These are phyloP conservation scores for Mycena rosella DNA, from an alignment of 768 basidiomycete genomes.

Conservation along the genomic window DNA sequence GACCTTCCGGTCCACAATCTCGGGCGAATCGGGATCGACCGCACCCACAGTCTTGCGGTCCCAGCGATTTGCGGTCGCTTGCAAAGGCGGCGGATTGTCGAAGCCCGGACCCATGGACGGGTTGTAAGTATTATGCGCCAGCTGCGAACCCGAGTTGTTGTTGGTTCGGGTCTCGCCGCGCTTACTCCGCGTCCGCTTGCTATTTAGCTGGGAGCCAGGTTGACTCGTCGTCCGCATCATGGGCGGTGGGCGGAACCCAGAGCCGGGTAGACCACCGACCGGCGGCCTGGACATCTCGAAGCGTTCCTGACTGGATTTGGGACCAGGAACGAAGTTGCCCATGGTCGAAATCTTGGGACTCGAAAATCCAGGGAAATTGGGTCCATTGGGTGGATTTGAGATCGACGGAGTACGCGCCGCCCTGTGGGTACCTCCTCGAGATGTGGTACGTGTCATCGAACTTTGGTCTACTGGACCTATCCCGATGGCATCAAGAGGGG, in stretches of 20 bases:
- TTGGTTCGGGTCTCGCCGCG: conserved; percentile 86
- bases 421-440: conserved; percentile 74
- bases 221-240: conserved; percentile 81
- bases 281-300: conserved; percentile 68
- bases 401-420: conserved; percentile 59
- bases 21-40: conserved; percentile 78
- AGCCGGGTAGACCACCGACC: too few relatives aligned
- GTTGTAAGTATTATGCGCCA: conserved; percentile 55
- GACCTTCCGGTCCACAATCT: conserved; percentile 93
- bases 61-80: conserved; percentile 89
- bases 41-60: conserved; percentile 61
- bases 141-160: conserved; percentile 57
- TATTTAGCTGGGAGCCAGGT: conserved; percentile 63
- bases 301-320: conserved; percentile 79
- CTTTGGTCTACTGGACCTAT: conserved; percentile 81
- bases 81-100: conserved; percentile 85
- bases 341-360: conserved; percentile 64
- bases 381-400: conserved; percentile 38
- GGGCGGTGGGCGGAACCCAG: conserved; percentile 67
- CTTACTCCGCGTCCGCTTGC: conserved; percentile 80
- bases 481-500: conserved; percentile 91
- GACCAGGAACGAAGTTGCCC: conserved; percentile 74
- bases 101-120: conserved; percentile 47
- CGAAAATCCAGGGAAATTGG: conserved; percentile 59
- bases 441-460: conserved; percentile 65